Base-by-base conservation (phyloP, 257 asterid genomes). In the Phtheirospermum japonicum region DNA sequence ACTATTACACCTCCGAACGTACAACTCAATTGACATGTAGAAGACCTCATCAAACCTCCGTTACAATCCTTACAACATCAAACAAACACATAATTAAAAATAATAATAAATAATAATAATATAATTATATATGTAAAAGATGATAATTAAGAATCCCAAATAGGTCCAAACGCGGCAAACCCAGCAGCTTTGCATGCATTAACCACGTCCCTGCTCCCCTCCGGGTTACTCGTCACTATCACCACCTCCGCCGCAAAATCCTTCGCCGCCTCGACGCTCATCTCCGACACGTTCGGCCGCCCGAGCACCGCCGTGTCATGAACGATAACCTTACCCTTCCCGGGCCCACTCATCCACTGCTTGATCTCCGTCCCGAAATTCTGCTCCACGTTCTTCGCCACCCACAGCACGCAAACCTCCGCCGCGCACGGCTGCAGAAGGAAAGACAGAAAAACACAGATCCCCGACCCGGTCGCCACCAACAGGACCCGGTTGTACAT, bases 391-490 rank as follows among this genome's bases (percentile, higher is more conserved):
- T 81, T 83, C 58, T 84, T 86, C 2, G 92, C 80, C 73, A 86
- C 89, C 95, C 95, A 86, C 1, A 86, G 74, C 23, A 82, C 36
- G 62, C 89, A 78, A 3, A 86, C 87, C 0, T 84, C 73, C 5
- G 95, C 89, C 48, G 28, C 51, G 42, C 78, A 72, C 12, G 85
- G 87, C 73, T 86, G 95, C 65, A 86, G 62, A 2, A 86, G 80
- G n/a, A 84, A 84, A 0, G 95, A 86, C 10, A 86, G 63, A 17
- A 86, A 84, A 11, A 86, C 95, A 26, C 95, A 83, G 1, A 86
- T 84, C 0, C 95, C 95, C 0, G 92, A 86, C 6, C 92, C 95
- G 0, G 95, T 86, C 2, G 95, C 95, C 50, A 86, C 95, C 64
- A 86, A 64, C 13, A 86, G 63, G 0, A 71, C 89, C 68, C 81